Conservation (phyloP, 1,284 basidiomycete genomes). For the Apiotrichum siamense region DNA sequence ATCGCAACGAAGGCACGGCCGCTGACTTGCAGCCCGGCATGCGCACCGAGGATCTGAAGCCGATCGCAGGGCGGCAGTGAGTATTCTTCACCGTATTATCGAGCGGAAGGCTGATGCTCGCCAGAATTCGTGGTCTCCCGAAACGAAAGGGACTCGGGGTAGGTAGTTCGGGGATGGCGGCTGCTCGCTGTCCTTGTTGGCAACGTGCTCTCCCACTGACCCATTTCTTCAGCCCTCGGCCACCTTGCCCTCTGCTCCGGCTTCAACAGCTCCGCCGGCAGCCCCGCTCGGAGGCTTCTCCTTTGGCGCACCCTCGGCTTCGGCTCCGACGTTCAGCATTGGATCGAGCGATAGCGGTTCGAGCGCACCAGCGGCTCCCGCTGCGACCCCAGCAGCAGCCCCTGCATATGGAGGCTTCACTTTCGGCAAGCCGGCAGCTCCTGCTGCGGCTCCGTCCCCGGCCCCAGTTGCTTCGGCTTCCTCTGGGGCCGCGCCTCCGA, state of each 20-base stretch:
- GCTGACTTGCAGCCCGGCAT: conserved; percentile 29
- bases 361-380: conserved; percentile 1
- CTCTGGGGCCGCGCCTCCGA: conserved; percentile 11
- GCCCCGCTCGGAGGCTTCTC: conserved; percentile 12
- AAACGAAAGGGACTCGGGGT: conserved; percentile 35
- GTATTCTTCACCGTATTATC: conserved; percentile 4
- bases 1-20: background rate
- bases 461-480: conserved; percentile 1
- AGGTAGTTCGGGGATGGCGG: background rate
- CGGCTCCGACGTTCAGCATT: background rate
- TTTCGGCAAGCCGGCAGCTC: conserved; percentile 9
- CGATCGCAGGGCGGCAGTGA: conserved; percentile 38
- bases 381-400: conserved; percentile 8
- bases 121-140: conserved; percentile 48
- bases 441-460: conserved; percentile 1
- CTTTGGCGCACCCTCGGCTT: conserved; percentile 17
- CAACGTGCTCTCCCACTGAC: background rate
- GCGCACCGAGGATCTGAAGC: conserved; percentile 29
- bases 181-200: too few relatives aligned
- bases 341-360: too few relatives aligned
- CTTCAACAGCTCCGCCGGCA: background rate
- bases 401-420: conserved; percentile 23
- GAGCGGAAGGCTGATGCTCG: background rate
- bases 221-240: background rate
- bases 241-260: background rate